Conservation (phyloP, 306 rosid species). For the Boehmeria nivea region DNA sequence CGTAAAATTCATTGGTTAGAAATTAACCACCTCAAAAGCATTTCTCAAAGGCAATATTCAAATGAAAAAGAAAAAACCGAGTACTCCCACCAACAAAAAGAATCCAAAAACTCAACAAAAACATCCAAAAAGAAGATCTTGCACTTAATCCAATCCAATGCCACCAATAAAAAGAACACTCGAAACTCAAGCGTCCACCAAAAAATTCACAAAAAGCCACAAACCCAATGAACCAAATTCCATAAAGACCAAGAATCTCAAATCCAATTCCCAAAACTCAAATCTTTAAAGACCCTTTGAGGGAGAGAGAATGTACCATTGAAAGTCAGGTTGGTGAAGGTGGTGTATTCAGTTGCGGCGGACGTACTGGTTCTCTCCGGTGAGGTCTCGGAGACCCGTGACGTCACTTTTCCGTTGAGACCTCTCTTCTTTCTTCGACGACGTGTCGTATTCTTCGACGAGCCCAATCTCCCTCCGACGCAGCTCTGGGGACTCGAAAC, state of each 20-base stretch:
- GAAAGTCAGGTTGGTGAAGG: conserved; percentile 55
- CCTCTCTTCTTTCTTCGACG: conserved; percentile 35
- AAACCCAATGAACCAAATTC: conserved; percentile 20
- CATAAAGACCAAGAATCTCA: not conserved
- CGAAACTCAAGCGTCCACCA: conserved; percentile 8
- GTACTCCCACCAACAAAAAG: not conserved
- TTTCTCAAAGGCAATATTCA: too few relatives aligned
- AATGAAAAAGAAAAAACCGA: too few relatives aligned
- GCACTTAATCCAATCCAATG: not conserved
- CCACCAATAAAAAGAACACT: conserved; percentile 22
- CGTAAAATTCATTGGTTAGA: too few relatives aligned
- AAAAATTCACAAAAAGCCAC: too few relatives aligned
- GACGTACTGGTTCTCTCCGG: conserved; percentile 37
- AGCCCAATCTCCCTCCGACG: conserved; percentile 50
- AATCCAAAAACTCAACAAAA: not conserved
- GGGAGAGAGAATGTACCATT: conserved; percentile 47
- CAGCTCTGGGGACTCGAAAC: conserved; percentile 67
- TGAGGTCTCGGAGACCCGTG: conserved; percentile 50
- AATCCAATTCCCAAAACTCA: not conserved
- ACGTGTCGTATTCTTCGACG: conserved; percentile 37
- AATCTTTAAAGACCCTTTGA: not conserved
- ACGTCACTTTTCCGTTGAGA: conserved; percentile 42
- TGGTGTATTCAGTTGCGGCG: conserved; percentile 40
- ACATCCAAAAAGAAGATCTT: conserved; percentile 4
- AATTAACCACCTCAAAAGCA: too few relatives aligned